These are phyloP conservation scores for Papiliotrema nemorosa DNA, from an alignment of 1,284 basidiomycete species.

Conservation along the genomic window DNA sequence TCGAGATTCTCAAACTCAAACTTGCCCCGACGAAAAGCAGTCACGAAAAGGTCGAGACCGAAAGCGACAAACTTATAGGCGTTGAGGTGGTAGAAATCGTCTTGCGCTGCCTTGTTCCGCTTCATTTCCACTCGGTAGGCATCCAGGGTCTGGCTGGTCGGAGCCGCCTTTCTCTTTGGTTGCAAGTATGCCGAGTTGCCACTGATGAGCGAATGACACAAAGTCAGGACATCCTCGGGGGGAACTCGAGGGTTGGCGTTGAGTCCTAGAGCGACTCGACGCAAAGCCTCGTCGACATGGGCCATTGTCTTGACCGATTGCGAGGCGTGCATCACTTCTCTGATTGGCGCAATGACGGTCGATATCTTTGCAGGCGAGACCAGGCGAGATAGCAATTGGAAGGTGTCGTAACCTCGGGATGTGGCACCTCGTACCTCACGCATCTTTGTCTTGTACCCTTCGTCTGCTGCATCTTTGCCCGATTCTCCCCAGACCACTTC, in stretches of 20 bases:
- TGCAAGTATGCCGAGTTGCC: constrained; percentile 77
- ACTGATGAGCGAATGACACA: constrained; percentile 86
- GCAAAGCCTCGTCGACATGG: constrained; percentile 82
- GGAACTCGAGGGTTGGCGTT: constrained; percentile 74
- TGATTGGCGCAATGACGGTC: constrained; percentile 72
- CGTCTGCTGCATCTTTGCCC: constrained; percentile 80
- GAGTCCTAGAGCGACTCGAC: constrained; percentile 76
- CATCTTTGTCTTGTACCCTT: constrained; percentile 93
- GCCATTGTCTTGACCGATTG: constrained; percentile 77
- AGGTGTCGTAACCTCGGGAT: constrained; percentile 77
- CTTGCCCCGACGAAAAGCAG: constrained; percentile 76
- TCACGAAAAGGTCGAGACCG: constrained; percentile 87
- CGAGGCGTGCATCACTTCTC: constrained; percentile 82
- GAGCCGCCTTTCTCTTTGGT: constrained; percentile 40
- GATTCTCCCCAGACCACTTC: constrained; percentile 96
- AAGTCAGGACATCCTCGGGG: constrained; percentile 67
- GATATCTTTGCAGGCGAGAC: constrained; percentile 74
- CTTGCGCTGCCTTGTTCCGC: constrained; percentile 58
- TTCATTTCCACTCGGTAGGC: constrained; percentile 75
- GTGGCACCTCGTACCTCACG: constrained; percentile 77
- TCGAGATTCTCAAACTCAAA: constrained; percentile 77
- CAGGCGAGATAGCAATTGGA: constrained; percentile 71
- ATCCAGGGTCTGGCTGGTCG: constrained; percentile 49
- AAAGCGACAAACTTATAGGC: constrained; percentile 82
- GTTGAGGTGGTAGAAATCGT: constrained; percentile 75